A percentile compares a stretch with the other conserved stretches of the same genome.
Evolutionary conservation across 108 stramenopile species (phyloP).

Genomic region (Phaeodactylum tricornutum): DNA sequence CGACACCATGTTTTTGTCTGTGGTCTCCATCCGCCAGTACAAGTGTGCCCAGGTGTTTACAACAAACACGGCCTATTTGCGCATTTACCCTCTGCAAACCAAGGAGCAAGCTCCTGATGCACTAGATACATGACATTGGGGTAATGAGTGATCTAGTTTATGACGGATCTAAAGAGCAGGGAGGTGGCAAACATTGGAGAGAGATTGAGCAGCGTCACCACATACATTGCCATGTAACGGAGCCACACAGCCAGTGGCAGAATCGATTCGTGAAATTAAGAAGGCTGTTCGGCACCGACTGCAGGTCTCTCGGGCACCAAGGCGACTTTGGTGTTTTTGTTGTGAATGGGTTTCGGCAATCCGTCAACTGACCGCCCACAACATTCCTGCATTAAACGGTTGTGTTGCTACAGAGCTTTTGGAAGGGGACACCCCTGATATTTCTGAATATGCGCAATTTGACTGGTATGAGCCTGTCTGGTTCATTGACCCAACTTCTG

Average conservation of each 20-base stretch:
- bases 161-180: neutral
- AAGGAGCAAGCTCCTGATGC: neutral
- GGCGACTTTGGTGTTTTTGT: conserved; percentile 9
- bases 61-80: neutral
- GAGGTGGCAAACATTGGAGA: neutral
- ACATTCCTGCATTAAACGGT: conserved; percentile 4
- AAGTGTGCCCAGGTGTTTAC: conserved; percentile 1
- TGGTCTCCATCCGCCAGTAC: neutral
- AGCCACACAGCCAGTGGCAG: conserved; percentile 13
- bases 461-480: conserved; percentile 15
- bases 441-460: neutral
- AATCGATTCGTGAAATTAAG: conserved; percentile 12
- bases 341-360: conserved; percentile 5
- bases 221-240: neutral
- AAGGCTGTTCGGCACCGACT: neutral
- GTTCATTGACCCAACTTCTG: conserved; percentile 1
- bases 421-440: conserved; percentile 5
- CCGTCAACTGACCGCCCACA: conserved; percentile 5
- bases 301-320: conserved; percentile 1
- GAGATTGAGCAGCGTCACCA: neutral
- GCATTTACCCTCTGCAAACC: neutral
- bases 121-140: neutral
- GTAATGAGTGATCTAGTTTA: neutral
- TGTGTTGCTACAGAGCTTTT: conserved; percentile 9
- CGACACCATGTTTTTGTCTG: neutral